These are phyloP conservation scores for Exophiala phaeomuriformis DNA, from an alignment of 2,329 filamentous ascomycete genomes.

Conservation along the genomic window DNA sequence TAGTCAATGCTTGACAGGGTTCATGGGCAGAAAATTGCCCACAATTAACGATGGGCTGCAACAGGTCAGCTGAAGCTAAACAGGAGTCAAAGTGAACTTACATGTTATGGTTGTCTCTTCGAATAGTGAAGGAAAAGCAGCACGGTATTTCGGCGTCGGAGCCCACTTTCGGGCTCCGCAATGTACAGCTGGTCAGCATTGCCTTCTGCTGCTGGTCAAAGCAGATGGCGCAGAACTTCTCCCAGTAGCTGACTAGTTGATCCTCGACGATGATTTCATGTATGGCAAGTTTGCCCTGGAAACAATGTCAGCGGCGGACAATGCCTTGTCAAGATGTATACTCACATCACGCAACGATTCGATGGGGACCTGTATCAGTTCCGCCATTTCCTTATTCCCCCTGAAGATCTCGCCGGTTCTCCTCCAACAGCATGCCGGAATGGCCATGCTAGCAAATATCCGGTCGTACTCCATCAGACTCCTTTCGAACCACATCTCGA, in stretches of 20 bases:
- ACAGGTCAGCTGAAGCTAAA: constrained; percentile 31
- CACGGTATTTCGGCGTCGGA: constrained; percentile 73
- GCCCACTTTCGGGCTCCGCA: constrained; percentile 71
- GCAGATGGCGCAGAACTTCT: constrained; percentile 96
- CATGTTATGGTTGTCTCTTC: constrained; percentile 93
- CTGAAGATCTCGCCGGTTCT: constrained; percentile 94
- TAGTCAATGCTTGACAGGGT: constrained; percentile 23
- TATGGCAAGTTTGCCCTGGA: constrained; percentile 81
- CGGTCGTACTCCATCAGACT: constrained; percentile 97
- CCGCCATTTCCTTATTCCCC: constrained; percentile 98
- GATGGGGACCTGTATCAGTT: constrained; percentile 86
- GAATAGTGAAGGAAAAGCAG: constrained; percentile 96
- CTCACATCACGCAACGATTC: constrained; percentile 83
- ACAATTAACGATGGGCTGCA: constrained; percentile 84
- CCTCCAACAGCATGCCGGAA: constrained; percentile 95
- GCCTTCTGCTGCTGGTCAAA: constrained; percentile 93
- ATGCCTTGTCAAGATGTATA: constrained; percentile 22
- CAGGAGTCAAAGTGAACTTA: constrained; percentile 46
- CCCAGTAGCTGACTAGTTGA: constrained; percentile 94
- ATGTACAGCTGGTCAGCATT: constrained; percentile 82
- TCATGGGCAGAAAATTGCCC: constrained; percentile 87
- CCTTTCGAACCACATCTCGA: constrained; percentile 99
- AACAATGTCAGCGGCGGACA: not conserved
- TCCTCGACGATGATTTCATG: constrained; percentile 96
- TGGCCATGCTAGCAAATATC: constrained; percentile 97